Conservation (phyloP, 1,284 basidiomycete species). For the Leccinum subrobustum region DNA sequence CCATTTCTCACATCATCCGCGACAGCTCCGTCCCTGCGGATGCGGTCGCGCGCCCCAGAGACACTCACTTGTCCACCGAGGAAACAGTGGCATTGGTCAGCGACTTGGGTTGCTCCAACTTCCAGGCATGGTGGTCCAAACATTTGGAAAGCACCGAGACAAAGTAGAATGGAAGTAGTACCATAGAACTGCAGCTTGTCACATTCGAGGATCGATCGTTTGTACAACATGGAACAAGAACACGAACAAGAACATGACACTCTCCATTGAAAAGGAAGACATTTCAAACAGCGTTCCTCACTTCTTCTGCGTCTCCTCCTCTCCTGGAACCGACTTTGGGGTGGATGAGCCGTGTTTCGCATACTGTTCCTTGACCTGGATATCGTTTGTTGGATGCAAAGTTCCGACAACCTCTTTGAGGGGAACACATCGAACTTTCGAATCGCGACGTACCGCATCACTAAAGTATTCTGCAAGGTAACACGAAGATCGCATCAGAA, state of each 20-base stretch:
- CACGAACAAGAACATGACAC: neutral
- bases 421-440: neutral
- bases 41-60: slow-evolving; percentile 65
- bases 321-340: slow-evolving; percentile 12
- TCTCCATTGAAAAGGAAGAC: neutral
- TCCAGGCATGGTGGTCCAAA: slow-evolving; percentile 74
- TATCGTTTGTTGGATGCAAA: neutral
- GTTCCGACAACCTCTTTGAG: neutral
- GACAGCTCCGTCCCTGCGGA: slow-evolving; percentile 63
- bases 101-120: slow-evolving; percentile 59
- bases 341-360: slow-evolving; percentile 6
- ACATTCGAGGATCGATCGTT: neutral
- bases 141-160: slow-evolving; percentile 28
- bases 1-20: slow-evolving; percentile 65
- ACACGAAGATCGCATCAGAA: neutral
- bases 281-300: neutral
- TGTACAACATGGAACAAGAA: slow-evolving; percentile 6
- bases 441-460: slow-evolving; percentile 23
- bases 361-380: slow-evolving; percentile 27
- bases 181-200: neutral
- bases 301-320: slow-evolving; percentile 7
- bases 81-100: slow-evolving; percentile 66
- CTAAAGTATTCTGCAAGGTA: slow-evolving; percentile 27
- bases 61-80: slow-evolving; percentile 68
- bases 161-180: slow-evolving; percentile 12